These are phyloP conservation scores for Ophiostoma sp. DNA, from an alignment of 2,329 filamentous ascomycete genomes.

Conservation along the genomic window DNA sequence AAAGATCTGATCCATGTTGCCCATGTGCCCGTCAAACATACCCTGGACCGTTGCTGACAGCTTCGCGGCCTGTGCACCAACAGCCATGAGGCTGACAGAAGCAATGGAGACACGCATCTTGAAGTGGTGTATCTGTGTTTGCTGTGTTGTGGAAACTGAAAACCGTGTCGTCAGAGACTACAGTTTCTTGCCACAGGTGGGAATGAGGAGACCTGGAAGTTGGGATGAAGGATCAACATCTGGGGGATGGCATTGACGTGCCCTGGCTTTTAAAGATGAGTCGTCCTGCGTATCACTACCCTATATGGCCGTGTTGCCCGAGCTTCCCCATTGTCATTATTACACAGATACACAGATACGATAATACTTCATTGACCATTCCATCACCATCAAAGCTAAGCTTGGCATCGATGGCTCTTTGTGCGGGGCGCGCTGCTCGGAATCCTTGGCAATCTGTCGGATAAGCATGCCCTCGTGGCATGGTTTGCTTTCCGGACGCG, in stretches of 20 bases:
- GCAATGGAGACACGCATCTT: not conserved
- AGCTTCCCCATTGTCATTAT: not conserved
- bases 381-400: not conserved
- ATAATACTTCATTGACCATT: not conserved
- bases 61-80: not conserved
- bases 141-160: not conserved
- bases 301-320: not conserved
- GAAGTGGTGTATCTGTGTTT: no score
- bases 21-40: conserved; percentile 48
- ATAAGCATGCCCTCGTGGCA: not conserved
- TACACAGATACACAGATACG: not conserved
- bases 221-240: not conserved
- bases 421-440: conserved; percentile 5
- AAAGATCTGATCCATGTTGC: conserved; percentile 51
- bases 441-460: not conserved
- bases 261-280: not conserved
- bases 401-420: not conserved
- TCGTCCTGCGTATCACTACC: not conserved
- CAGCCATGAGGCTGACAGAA: not conserved
- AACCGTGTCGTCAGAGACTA: not conserved
- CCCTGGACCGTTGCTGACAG: conserved; percentile 27
- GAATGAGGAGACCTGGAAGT: not conserved
- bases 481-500: not conserved
- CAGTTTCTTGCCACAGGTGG: not conserved
- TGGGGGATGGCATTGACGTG: not conserved